Evolutionary conservation across 306 rosid species (phyloP).

Genomic region (Notholithocarpus densiflorus): DNA sequence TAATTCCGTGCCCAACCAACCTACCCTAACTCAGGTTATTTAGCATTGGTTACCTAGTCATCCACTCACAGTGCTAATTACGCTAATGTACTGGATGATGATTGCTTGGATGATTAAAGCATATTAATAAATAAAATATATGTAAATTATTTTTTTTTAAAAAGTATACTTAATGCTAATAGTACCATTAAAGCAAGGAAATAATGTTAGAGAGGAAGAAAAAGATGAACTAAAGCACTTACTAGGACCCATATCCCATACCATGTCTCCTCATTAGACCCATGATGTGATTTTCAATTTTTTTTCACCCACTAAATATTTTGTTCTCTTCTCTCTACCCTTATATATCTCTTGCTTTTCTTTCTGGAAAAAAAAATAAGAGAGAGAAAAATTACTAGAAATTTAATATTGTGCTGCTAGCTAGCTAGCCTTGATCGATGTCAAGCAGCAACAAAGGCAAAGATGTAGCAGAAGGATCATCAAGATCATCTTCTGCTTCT

Average conservation of each 20-base stretch:
- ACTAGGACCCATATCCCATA: conserved; percentile 47
- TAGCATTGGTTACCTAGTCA: background rate
- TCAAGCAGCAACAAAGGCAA: conserved; percentile 44
- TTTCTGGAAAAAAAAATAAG: background rate
- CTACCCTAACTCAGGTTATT: background rate
- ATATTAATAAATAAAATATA: conserved; percentile 25
- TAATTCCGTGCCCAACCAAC: background rate
- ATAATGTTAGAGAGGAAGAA: conserved; percentile 35
- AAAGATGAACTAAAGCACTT: conserved; percentile 47
- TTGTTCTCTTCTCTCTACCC: conserved; percentile 10
- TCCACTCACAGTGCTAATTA: conserved; percentile 21
- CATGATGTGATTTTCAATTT: conserved; percentile 36
- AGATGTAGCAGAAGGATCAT: conserved; percentile 48
- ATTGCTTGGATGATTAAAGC: conserved; percentile 38
- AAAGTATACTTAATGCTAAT: conserved; percentile 29
- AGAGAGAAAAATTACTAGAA: background rate
- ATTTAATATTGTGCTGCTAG: too few relatives aligned
- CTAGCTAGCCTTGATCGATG: conserved; percentile 12
- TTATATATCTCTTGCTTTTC: background rate
- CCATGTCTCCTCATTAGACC: conserved; percentile 48
- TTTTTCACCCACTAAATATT: conserved; percentile 13
- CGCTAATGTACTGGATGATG: conserved; percentile 30
- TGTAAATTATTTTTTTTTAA: background rate
- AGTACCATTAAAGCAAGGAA: conserved; percentile 54
- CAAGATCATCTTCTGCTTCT: conserved; percentile 17